A percentile compares a stretch with the other conserved stretches of the same genome.
These are phyloP conservation scores for Fusarium staphyleae DNA, from an alignment of 2,329 filamentous ascomycete genomes.

Conservation along the genomic window DNA sequence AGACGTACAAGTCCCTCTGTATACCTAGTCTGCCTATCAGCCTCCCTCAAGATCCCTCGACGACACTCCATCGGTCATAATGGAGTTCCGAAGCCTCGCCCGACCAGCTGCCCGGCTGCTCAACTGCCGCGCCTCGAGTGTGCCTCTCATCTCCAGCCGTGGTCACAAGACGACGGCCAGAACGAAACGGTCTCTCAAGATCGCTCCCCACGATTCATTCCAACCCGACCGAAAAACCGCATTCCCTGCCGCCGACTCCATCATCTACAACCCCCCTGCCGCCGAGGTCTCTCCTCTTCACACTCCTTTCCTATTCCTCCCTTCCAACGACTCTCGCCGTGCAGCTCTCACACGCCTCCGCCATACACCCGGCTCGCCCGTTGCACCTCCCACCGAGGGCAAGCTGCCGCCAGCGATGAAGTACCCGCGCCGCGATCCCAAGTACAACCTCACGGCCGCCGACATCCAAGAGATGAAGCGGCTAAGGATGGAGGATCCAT, in stretches of 20 bases:
- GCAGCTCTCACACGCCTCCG: conserved; percentile 56
- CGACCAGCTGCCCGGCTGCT: conserved; percentile 48
- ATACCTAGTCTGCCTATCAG: background rate
- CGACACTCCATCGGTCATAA: conserved; percentile 31
- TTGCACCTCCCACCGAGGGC: conserved; percentile 23
- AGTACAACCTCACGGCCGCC: conserved; percentile 60
- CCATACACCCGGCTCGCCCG: conserved; percentile 41
- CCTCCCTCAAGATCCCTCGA: conserved; percentile 1
- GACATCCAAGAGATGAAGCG: conserved; percentile 67
- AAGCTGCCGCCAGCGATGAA: conserved; percentile 48
- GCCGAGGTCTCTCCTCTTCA: conserved; percentile 64
- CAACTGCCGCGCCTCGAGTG: conserved; percentile 34
- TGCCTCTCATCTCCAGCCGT: conserved; percentile 43
- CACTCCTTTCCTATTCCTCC: conserved; percentile 73
- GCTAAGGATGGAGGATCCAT: conserved; percentile 61
- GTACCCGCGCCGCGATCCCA: conserved; percentile 47
- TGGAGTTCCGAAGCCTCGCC: conserved; percentile 48
- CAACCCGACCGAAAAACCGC: conserved; percentile 48
- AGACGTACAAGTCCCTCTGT: conserved; percentile 3
- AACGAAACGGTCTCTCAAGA: conserved; percentile 64
- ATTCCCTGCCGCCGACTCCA: conserved; percentile 47
- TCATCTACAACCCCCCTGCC: conserved; percentile 66
- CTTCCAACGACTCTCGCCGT: conserved; percentile 62
- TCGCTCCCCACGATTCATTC: conserved; percentile 68
- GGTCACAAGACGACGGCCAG: conserved; percentile 61